Base-by-base conservation (phyloP, 495 filamentous ascomycete genomes). In the Filosporella fistucella region DNA sequence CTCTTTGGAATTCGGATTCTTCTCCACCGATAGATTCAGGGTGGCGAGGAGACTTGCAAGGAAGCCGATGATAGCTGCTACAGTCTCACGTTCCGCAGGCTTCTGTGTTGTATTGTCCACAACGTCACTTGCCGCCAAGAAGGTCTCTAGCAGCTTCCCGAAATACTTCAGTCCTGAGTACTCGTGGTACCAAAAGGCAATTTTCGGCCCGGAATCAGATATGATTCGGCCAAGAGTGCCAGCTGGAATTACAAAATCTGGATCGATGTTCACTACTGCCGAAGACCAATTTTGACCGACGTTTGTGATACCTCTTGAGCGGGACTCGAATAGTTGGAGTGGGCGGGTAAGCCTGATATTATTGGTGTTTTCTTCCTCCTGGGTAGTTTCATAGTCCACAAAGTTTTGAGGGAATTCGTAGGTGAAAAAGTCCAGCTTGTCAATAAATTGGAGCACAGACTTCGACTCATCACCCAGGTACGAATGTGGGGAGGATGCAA, bases 361-460 rank as follows among this genome's bases (percentile, higher is more conserved):
- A 54, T 89, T 88, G 26, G 76, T 77, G 55, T 93, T 88, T 37
- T 95, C 89, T 53, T 95, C 89, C 59, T 95, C 90, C 30, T 81
- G 78, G 22, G 84, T 78, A 3, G 85, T 80, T 47, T 82, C 74
- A 57, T 95, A 95, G 9, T 75, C 81, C 22, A 63, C 67, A 56
- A 86, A 95, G 36, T 70, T 62, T 0, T 71, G 58, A 24, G 86
- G 81, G 11, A 94, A 63, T 13, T 74, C 66, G 45, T 90, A 78
- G 9, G 91, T 96, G 50, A 95, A 82, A 5, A 76, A 81, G 4
- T 80, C 68, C 49, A 86, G 78, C 39, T 68, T 72, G 47, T 78
- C 71, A 11, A 96, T 65, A 43, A 84, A 70, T 11, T 68, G 56
- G 20, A 62, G 42, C 22, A 42, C 47, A 10, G 48, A 42, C 25